Base-by-base conservation (phyloP, 768 basidiomycete genomes). In the Thelephora ganbajun region DNA sequence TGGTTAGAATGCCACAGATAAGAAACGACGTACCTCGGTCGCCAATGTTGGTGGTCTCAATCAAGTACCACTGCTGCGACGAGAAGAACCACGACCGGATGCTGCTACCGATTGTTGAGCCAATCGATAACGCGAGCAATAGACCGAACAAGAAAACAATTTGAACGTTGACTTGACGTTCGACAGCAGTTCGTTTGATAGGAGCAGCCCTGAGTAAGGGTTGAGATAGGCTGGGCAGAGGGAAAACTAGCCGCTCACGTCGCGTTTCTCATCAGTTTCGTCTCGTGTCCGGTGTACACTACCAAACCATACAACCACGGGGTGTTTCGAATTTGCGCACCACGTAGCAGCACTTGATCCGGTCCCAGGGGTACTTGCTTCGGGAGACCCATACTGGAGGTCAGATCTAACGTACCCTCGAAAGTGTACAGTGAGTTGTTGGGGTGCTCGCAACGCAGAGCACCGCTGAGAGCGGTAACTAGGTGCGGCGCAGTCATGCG, bases 381-480 rank as follows among this genome's bases (percentile, higher is more conserved):
- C 41, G 87, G 75, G 53, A 79, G 57, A 49, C 80, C 74, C 52
- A 69, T 61, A 53, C 69, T 62, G 2, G 75, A 72, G 6, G 76
- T 61, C 43, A 87, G 69, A 47, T 83, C 83, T 44, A 90, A 57
- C 7, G 83, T 77, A 51, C 83, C 79, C 71, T 97, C 93, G 57
- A 84, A 99, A 0, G 96, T 98, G 64, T 99, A 98, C 2, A 99
- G 67, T 0, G 91, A 94, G 57, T 93, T 96, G 63, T 99, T 99
- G 5, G 96, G 96, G 51, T 97, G 90, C 61, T 99, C 96, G 6
- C 88, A 94, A 39, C 91, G 80, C 19, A 99, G 69, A 12, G 83
- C 79, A 11, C 96, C 96, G 35, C 75, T 78, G 1, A 99, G 70
- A 6, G 76, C 61, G 14, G 74, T 70, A 36, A 91, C 82, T 9